Evolutionary conservation across 495 filamentous ascomycete genomes (phyloP), one percentile per base, ranked within the genome.

Genomic region (Hypoxylon trugodes): DNA sequence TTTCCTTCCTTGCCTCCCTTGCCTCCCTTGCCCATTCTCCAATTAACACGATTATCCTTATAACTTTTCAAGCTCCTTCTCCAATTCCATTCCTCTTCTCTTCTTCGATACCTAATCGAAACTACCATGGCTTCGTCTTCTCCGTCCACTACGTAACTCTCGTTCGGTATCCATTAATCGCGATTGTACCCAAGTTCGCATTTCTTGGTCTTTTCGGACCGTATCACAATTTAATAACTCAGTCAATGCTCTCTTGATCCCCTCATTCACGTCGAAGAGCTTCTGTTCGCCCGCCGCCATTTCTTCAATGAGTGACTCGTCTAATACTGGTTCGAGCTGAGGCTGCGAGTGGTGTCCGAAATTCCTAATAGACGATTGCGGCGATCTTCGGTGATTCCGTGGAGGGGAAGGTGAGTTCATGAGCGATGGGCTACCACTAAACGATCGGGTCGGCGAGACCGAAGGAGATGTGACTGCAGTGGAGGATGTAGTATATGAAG

Each of bases 221-320:
- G 78, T 73, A 22, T 85, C 81, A 69, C 83, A 87, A 72, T 89
- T 89, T 52, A 89, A 80, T 21, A 89, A 77, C 66, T 87, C 85
- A 2, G 87, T 89, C 59, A 89, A 69, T 8, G 84, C 84, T 12
- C 79, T 77, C 73, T 89, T 89, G 71, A 88, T 86, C 41, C 84
- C 79, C 63, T 84, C 79, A 74, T 87, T 89, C 70, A 89, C 81
- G 40, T 83, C 74, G 71, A 78, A 82, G 24, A 87, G 76, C 62
- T 79, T 81, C 50, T 76, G 73, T 50, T 86, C 81, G 54, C 82
- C 82, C 12, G 77, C 67, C 12, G 80, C 81, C 42, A 86, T 73
- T 42, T 81, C 79, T 22, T 69, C 66, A 19, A 72, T 36, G 16
- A 68, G 57, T 5, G 66, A 59, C 51, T 78, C 76, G 57, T 80